Conservation (phyloP, 208 protist genomes). For the Balamuthia mandrillaris region DNA sequence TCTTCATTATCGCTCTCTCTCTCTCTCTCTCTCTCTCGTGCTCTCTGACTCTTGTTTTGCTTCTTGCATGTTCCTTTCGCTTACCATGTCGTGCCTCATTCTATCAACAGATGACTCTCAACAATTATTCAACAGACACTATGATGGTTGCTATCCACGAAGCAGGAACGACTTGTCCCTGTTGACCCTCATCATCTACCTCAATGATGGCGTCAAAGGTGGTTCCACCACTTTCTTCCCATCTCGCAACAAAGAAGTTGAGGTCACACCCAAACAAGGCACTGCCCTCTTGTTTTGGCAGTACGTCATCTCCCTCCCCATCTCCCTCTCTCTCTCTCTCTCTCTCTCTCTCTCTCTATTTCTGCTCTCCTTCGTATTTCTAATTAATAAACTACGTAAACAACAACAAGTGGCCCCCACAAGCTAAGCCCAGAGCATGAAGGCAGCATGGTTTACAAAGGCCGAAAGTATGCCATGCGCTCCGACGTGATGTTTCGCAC, state of each 20-base stretch:
- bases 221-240: not conserved
- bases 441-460: not conserved
- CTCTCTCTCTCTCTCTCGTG: too few relatives aligned
- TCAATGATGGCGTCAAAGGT: not conserved
- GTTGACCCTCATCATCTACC: not conserved
- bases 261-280: not conserved
- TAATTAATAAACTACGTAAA: not conserved
- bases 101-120: not conserved
- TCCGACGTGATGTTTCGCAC: slow-evolving; percentile 18
- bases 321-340: not conserved
- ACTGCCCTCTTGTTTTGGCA: not conserved
- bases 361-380: not conserved
- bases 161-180: not conserved
- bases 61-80: not conserved
- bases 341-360: too few relatives aligned
- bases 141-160: not conserved
- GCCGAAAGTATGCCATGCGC: slow-evolving; percentile 24
- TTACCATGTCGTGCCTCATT: not conserved
- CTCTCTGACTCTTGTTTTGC: not conserved
- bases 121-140: slow-evolving; percentile 12
- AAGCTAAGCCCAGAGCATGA: not conserved
- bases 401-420: not conserved
- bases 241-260: not conserved
- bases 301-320: not conserved
- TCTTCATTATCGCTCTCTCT: too few relatives aligned